phyloP scores from a whole-genome alignment of 345 rosid genomes.

The Lepidium aucheri region DNA sequence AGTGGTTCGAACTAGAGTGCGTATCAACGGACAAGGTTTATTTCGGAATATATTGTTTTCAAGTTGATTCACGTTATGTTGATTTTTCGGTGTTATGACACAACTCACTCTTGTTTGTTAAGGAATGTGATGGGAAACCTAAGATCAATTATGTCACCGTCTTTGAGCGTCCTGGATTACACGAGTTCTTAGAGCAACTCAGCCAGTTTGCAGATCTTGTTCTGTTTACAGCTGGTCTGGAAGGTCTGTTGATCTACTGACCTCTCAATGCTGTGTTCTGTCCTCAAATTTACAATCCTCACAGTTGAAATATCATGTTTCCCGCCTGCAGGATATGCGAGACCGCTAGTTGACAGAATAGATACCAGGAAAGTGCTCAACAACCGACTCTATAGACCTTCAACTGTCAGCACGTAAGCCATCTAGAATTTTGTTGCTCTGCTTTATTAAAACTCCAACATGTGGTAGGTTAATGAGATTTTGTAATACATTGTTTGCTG shows the following conservation, averaged over 20 bases:
- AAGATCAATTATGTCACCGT: constrained; percentile 79
- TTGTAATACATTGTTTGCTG: neutral
- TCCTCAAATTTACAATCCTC: neutral
- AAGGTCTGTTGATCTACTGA: constrained; percentile 48
- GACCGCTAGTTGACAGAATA: constrained; percentile 87
- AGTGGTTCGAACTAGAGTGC: constrained; percentile 90
- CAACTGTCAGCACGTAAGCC: constrained; percentile 90
- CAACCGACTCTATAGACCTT: constrained; percentile 86
- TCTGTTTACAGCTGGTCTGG: constrained; percentile 90
- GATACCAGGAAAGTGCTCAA: constrained; percentile 62
- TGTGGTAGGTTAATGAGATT: neutral
- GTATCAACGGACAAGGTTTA: constrained; percentile 87
- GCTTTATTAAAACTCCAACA: neutral
- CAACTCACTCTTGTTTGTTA: constrained; percentile 23
- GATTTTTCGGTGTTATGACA: constrained; percentile 16
- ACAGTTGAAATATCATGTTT: neutral
- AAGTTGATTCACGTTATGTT: neutral
- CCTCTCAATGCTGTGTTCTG: neutral
- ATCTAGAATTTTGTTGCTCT: neutral
- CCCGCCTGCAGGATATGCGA: constrained; percentile 67
- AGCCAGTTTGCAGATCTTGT: constrained; percentile 78
- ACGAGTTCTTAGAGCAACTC: constrained; percentile 63
- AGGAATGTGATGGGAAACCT: constrained; percentile 75
- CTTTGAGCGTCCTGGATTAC: constrained; percentile 90
- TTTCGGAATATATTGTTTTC: neutral